These are phyloP conservation scores for Dictyostelium intermedium DNA, from an alignment of 78 protist species.

Conservation along the genomic window DNA sequence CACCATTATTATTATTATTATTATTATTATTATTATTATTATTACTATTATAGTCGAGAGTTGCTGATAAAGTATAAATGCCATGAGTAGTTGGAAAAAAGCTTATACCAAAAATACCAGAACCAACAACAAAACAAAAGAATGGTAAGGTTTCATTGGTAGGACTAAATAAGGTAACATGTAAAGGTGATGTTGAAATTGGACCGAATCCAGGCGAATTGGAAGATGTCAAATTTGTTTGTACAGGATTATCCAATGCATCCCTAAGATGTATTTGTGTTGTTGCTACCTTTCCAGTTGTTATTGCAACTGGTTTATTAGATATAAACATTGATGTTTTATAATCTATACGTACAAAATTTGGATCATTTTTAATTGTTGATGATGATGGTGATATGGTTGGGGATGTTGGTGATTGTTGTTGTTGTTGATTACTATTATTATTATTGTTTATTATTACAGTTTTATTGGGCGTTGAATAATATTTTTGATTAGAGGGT, in stretches of 20 bases:
- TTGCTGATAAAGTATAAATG: conserved; percentile 4
- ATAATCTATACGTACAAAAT: not conserved
- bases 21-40: conserved; percentile 4
- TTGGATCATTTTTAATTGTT: conserved; percentile 3
- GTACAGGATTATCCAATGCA: conserved; percentile 60
- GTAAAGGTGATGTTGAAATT: conserved; percentile 21
- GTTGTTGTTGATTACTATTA: not conserved
- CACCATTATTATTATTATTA: not conserved
- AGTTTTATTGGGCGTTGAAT: not conserved
- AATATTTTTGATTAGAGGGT: not conserved
- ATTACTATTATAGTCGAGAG: not conserved
- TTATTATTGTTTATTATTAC: not conserved
- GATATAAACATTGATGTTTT: not conserved
- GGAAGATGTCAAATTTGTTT: not conserved
- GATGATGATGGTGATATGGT: not conserved
- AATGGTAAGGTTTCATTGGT: not conserved
- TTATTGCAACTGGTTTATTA: not conserved
- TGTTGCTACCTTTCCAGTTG: conserved; percentile 33
- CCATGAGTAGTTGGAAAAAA: conserved; percentile 38
- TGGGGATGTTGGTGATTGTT: not conserved
- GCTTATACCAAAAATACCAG: conserved; percentile 31
- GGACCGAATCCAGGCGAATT: conserved; percentile 10
- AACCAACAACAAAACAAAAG: conserved; percentile 26
- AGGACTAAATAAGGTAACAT: not conserved
- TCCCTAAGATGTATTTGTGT: conserved; percentile 26